Evolutionary conservation across 1,139 yeast species (phyloP), one percentile per base, ranked within the genome.

Genomic region (Blastobotrys malaysiensis): DNA sequence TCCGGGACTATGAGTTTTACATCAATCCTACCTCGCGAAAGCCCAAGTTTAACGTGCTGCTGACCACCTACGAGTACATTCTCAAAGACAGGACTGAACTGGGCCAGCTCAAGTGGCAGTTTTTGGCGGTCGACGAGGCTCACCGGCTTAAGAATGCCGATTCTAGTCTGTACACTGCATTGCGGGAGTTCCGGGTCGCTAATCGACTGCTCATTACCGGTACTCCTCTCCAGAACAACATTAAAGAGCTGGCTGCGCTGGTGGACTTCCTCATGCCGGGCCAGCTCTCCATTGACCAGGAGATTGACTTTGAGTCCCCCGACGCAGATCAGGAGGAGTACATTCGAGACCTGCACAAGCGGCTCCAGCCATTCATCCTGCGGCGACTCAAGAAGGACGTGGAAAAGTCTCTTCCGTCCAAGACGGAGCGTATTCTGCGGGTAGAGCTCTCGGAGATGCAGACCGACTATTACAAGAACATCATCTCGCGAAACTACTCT

Each of bases 181-280:
- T 95, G 57, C 80, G 78, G 62, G 88, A 87, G 63, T 90, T 95
- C 72, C 86, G 83, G 63, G 95, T 87, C 14, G 79, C 85, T 3
- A 93, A 95, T 70, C 77, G 98, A 61, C 74, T 95, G 57, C 78
- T 95, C 59, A 95, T 95, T 62, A 95, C 99, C 3, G 99, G 99
- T 73, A 95, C 99, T 1, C 99, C 99, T 2, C 77, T 93, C 60
- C 99, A 93, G 69, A 95, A 95, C 68, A 95, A 93, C 69, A 86
- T 95, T 63, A 88, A 89, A 65, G 99, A 95, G 71, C 78, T 95
- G 61, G 97, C 97, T 1, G 98, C 99, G 0, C 78, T 95, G 59
- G 90, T 95, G 55, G 88, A 93, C 68, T 95, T 95, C 69, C 77
- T 95, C 66, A 90, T 90, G 97, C 99, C 99, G 0, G 98, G 99